Percentiles rank a stretch among this genome's conserved stretches.
Evolutionary conservation across 2,329 filamentous ascomycete genomes (phyloP).

Genomic region (Ophiocordyceps australis): DNA sequence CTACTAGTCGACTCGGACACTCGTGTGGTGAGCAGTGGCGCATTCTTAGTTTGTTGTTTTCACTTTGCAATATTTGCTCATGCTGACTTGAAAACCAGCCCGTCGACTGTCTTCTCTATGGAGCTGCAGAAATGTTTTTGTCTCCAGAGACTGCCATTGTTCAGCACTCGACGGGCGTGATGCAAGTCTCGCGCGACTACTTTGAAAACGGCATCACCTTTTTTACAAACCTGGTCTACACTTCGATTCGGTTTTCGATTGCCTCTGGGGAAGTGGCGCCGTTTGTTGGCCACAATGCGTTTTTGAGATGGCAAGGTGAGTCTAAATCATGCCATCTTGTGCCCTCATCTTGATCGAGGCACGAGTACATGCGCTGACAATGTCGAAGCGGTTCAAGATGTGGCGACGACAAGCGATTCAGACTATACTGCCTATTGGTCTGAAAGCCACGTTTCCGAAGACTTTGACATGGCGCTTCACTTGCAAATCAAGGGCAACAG

Average conservation of each 20-base stretch:
- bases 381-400: constrained; percentile 14
- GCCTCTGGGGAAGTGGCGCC: constrained; percentile 55
- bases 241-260: constrained; percentile 51
- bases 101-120: constrained; percentile 47
- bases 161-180: constrained; percentile 56
- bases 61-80: not conserved
- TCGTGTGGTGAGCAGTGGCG: constrained; percentile 23
- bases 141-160: constrained; percentile 54
- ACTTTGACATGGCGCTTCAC: constrained; percentile 59
- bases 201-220: constrained; percentile 62
- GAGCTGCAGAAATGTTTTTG: constrained; percentile 53
- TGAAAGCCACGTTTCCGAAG: constrained; percentile 58
- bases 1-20: constrained; percentile 53
- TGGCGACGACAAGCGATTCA: constrained; percentile 11
- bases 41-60: not conserved
- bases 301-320: constrained; percentile 48
- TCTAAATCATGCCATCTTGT: not conserved
- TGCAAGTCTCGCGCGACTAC: constrained; percentile 55
- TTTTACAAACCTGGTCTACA: constrained; percentile 66
- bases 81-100: constrained; percentile 15
- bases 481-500: constrained; percentile 51
- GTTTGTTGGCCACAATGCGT: constrained; percentile 64
- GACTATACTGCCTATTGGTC: constrained; percentile 55
- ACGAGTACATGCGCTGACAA: not conserved
- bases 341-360: not conserved